phyloP scores from a whole-genome alignment of 192 early-diverging fungal species.

The Lobosporangium transversale region DNA sequence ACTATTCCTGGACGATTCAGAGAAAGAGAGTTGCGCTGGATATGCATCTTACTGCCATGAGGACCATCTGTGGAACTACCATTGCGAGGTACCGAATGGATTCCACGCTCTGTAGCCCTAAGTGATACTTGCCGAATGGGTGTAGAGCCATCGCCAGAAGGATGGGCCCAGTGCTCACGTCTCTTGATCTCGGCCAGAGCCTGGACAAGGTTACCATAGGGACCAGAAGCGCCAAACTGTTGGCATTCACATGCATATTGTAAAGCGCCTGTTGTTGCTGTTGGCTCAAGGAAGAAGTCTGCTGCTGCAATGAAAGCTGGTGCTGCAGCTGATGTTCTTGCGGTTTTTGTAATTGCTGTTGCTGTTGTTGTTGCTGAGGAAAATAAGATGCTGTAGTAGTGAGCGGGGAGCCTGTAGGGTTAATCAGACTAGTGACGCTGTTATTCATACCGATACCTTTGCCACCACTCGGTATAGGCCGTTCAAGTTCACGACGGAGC shows the following conservation, averaged over 20 bases:
- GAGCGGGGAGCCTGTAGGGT: neutral
- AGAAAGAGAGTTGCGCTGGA: neutral
- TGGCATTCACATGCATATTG: constrained; percentile 46
- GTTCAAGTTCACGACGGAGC: neutral
- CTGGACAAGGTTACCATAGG: constrained; percentile 39
- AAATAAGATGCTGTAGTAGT: constrained; percentile 11
- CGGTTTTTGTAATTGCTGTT: too few relatives aligned
- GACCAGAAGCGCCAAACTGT: constrained; percentile 42
- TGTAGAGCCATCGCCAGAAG: neutral
- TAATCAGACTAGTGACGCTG: constrained; percentile 7
- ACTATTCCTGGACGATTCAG: neutral
- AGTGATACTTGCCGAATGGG: constrained; percentile 15
- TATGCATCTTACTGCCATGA: neutral
- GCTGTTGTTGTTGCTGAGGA: constrained; percentile 2
- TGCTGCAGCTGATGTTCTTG: constrained; percentile 7
- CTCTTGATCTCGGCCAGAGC: constrained; percentile 36
- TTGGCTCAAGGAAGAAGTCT: constrained; percentile 16
- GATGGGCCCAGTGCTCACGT: constrained; percentile 10
- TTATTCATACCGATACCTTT: neutral
- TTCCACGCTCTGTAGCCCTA: constrained; percentile 2
- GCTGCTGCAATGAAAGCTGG: constrained; percentile 18
- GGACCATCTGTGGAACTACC: neutral
- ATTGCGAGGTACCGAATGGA: neutral
- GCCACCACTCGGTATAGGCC: neutral
- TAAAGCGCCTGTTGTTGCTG: constrained; percentile 35